These are phyloP conservation scores for Hypoxylon sp. DNA, from an alignment of 2,329 filamentous ascomycete species.

Conservation along the genomic window DNA sequence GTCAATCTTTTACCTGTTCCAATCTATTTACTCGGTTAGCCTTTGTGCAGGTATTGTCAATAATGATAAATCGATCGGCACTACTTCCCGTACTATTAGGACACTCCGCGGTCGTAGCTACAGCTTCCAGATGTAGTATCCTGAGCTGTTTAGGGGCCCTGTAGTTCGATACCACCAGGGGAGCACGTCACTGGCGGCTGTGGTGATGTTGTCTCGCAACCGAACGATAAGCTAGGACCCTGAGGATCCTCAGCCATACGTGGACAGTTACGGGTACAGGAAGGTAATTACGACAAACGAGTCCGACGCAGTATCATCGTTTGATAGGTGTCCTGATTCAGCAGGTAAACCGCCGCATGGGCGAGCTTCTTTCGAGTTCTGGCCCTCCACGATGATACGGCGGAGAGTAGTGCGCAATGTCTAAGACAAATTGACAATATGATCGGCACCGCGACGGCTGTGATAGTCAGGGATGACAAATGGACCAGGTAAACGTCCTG, in stretches of 20 bases:
- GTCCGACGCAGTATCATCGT: slow-evolving; percentile 22
- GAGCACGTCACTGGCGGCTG: slow-evolving; percentile 18
- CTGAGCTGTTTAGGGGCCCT: slow-evolving; percentile 1
- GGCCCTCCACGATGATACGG: slow-evolving; percentile 17
- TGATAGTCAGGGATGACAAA: slow-evolving; percentile 38
- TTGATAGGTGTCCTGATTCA: slow-evolving; percentile 48
- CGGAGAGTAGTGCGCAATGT: slow-evolving; percentile 23
- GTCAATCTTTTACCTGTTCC: slow-evolving; percentile 28
- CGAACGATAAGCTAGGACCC: slow-evolving; percentile 27
- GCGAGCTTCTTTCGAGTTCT: slow-evolving; percentile 26
- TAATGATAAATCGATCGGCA: slow-evolving; percentile 36
- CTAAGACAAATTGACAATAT: slow-evolving; percentile 37
- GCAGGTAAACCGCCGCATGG: slow-evolving; percentile 29
- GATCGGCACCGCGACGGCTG: slow-evolving; percentile 28
- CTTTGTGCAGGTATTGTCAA: slow-evolving; percentile 29
- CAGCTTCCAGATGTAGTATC: slow-evolving; percentile 25
- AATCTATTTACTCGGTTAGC: slow-evolving; percentile 23
- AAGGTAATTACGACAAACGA: slow-evolving; percentile 11
- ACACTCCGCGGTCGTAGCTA: slow-evolving; percentile 5
- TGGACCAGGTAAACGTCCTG: slow-evolving; percentile 12
- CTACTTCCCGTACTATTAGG: slow-evolving; percentile 16
- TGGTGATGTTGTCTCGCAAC: slow-evolving; percentile 16
- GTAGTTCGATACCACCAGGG: slow-evolving; percentile 11
- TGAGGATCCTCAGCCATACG: slow-evolving; percentile 25
- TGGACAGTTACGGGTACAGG: slow-evolving; percentile 14